These are phyloP conservation scores for Mycena pura DNA, from an alignment of 768 basidiomycete genomes.

Conservation along the genomic window DNA sequence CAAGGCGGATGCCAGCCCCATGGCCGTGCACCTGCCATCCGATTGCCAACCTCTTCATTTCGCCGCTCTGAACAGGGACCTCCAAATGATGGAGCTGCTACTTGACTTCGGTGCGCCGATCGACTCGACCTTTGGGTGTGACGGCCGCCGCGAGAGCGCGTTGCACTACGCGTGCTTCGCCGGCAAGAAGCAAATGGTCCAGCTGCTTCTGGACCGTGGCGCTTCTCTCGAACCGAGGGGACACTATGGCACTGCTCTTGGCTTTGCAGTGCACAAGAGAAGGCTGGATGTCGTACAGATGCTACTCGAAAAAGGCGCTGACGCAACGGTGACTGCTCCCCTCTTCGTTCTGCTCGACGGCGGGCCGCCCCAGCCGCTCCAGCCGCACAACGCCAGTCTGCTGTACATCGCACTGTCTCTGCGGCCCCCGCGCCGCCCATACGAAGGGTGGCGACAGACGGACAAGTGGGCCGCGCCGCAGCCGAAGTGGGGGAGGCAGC, in stretches of 20 bases:
- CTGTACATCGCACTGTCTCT: background rate
- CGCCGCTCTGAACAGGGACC: background rate
- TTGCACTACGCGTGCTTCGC: constrained; percentile 4
- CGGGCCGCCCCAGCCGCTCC: background rate
- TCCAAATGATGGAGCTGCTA: constrained; percentile 7
- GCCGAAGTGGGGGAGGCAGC: background rate
- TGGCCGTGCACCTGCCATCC: background rate
- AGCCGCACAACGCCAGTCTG: background rate
- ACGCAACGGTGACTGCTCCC: background rate
- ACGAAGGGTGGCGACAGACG: too few species aligned
- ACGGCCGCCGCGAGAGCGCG: background rate
- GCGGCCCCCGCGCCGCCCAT: background rate
- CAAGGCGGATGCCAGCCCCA: background rate
- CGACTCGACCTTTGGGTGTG: background rate
- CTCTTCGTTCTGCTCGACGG: background rate
- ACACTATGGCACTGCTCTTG: background rate
- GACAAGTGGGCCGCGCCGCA: too few species aligned
- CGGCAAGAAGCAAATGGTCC: background rate
- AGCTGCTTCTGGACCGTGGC: constrained; percentile 4
- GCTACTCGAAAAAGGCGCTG: background rate
- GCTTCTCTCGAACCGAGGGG: background rate
- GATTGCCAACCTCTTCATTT: constrained; percentile 1
- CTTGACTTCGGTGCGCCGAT: constrained; percentile 7
- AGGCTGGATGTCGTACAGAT: background rate
- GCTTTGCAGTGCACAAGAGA: background rate